These are phyloP conservation scores for Neofusicoccum sp. DNA, from an alignment of 2,329 filamentous ascomycete genomes.

Conservation along the genomic window DNA sequence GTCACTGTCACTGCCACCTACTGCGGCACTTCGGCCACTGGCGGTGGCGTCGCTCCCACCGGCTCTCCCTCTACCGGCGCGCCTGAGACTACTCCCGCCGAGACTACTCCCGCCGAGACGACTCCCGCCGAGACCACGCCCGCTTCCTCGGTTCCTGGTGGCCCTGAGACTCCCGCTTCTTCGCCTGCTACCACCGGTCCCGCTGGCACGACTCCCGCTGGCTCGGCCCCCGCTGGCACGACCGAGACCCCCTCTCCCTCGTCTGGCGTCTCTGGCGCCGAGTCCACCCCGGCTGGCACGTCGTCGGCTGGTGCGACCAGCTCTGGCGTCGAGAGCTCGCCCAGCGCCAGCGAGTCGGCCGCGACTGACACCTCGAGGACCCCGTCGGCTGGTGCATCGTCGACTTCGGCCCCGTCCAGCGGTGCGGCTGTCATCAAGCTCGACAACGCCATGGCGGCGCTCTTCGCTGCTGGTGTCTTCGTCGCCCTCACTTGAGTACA, in stretches of 20 bases:
- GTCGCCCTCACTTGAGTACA: conserved; percentile 12
- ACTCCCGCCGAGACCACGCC: background rate
- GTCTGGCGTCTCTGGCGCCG: conserved; percentile 5
- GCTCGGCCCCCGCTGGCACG: background rate
- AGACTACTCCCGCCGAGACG: background rate
- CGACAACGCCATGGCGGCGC: conserved; percentile 18
- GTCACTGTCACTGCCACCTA: conserved; percentile 5
- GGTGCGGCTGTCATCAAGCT: conserved; percentile 1
- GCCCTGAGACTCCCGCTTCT: background rate
- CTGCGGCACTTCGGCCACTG: background rate
- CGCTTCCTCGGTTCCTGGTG: background rate
- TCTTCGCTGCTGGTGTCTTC: conserved; percentile 22
- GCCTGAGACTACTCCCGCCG: background rate
- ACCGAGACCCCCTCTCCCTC: background rate
- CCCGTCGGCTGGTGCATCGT: conserved; percentile 12
- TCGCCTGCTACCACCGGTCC: background rate
- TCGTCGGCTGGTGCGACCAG: conserved; percentile 1
- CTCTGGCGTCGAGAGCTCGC: background rate
- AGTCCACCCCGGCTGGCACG: background rate
- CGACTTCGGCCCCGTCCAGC: conserved; percentile 9
- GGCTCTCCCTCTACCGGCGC: background rate
- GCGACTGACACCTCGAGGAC: background rate
- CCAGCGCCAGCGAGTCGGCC: background rate
- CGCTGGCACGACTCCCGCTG: background rate
- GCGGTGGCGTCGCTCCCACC: background rate